Conservation (phyloP, 2,329 filamentous ascomycete genomes). For the Fusarium anguioides region DNA sequence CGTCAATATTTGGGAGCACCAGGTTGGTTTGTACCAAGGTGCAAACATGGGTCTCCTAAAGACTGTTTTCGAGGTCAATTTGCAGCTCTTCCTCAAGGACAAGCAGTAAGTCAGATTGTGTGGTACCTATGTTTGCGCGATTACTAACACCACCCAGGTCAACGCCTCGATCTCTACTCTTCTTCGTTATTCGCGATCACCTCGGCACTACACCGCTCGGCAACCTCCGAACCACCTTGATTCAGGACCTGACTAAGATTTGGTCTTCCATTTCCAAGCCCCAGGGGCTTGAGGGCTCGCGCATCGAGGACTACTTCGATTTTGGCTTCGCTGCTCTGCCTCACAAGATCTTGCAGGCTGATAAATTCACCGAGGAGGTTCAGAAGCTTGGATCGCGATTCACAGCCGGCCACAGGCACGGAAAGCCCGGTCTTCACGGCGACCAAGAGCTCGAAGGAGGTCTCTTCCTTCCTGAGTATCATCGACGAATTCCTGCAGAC, state of each 20-base stretch:
- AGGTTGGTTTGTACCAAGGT: conserved; percentile 96
- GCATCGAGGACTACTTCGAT: conserved; percentile 97
- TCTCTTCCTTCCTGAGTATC: conserved; percentile 93
- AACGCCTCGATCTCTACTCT: conserved; percentile 88
- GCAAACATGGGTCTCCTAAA: conserved; percentile 99
- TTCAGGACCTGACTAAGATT: conserved; percentile 90
- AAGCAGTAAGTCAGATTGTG: conserved; percentile 73
- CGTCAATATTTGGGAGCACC: conserved; percentile 99
- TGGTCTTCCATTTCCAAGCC: conserved; percentile 96
- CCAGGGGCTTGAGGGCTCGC: conserved; percentile 84
- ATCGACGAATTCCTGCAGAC: conserved; percentile 94
- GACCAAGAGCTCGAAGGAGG: conserved; percentile 82
- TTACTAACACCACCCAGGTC: conserved; percentile 64
- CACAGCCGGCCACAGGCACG: conserved; percentile 79
- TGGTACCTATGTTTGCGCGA: conserved; percentile 1
- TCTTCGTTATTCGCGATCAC: conserved; percentile 99
- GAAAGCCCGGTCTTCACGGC: conserved; percentile 68
- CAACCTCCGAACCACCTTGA: conserved; percentile 89
- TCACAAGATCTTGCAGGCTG: conserved; percentile 95
- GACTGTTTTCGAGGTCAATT: conserved; percentile 98
- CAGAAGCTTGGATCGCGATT: conserved; percentile 84
- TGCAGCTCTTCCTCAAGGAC: conserved; percentile 96
- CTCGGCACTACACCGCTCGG: conserved; percentile 89
- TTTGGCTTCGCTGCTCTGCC: conserved; percentile 96
- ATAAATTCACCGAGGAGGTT: conserved; percentile 87